Conservation (phyloP, 176 grass and related monocot genomes). For the Oryza rufipogon region DNA sequence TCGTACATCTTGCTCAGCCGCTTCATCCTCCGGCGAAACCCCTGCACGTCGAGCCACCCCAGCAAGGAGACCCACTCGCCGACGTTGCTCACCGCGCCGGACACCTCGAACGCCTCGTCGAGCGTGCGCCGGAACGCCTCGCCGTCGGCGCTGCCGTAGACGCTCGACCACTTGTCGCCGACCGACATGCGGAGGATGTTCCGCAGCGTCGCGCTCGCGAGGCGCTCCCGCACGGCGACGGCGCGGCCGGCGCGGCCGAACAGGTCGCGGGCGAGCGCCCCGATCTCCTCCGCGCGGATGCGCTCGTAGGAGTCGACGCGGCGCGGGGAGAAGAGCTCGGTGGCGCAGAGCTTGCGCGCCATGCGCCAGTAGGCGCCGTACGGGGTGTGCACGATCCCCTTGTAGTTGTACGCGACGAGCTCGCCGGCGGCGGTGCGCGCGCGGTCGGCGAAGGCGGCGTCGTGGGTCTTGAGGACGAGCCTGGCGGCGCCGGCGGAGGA, state of each 20-base stretch:
- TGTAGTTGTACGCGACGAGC: constrained; percentile 52
- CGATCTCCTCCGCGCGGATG: constrained; percentile 53
- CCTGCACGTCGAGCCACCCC: constrained; percentile 60
- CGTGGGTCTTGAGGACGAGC: constrained; percentile 75
- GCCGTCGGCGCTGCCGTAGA: constrained; percentile 44
- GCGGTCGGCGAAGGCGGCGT: constrained; percentile 54
- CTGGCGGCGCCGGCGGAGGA: constrained; percentile 53
- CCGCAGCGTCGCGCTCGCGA: constrained; percentile 47
- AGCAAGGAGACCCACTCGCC: constrained; percentile 64
- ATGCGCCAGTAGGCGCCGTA: constrained; percentile 69
- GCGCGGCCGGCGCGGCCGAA: neutral
- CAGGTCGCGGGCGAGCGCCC: constrained; percentile 29
- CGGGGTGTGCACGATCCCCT: constrained; percentile 58
- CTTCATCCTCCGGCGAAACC: constrained; percentile 54
- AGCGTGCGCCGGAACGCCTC: constrained; percentile 61
- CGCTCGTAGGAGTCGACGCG: constrained; percentile 54
- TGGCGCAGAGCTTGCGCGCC: constrained; percentile 58
- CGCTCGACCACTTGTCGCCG: constrained; percentile 51
- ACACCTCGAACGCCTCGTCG: constrained; percentile 60
- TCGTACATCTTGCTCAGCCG: constrained; percentile 42
- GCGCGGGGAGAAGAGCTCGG: constrained; percentile 64
- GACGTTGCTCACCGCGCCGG: constrained; percentile 55
- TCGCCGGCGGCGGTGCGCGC: constrained; percentile 55
- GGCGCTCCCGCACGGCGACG: constrained; percentile 46
- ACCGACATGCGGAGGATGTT: constrained; percentile 64